phyloP scores from a whole-genome alignment of 345 rosid genomes.

The Carallia pectinifolia region DNA sequence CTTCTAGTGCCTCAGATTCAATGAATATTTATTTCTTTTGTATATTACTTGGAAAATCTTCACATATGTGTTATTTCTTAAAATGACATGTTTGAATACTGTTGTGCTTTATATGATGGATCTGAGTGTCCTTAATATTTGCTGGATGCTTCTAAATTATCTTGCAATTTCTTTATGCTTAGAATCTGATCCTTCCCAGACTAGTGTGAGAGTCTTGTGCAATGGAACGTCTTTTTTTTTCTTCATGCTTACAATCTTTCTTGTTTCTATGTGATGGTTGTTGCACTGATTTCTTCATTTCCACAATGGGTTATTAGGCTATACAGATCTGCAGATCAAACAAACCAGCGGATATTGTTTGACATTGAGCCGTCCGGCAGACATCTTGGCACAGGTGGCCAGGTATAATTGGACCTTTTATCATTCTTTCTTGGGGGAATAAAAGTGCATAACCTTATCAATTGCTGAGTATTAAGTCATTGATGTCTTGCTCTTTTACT shows the following conservation, averaged over 20 bases:
- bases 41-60: background rate
- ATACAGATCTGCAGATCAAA: conserved; percentile 75
- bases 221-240: background rate
- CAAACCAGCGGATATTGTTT: conserved; percentile 89
- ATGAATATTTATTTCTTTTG: background rate
- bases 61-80: too few species aligned
- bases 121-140: background rate
- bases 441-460: background rate
- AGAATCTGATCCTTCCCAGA: too few species aligned
- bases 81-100: too few species aligned
- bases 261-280: background rate
- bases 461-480: background rate
- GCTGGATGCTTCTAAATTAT: too few species aligned
- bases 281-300: too few species aligned
- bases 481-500: background rate
- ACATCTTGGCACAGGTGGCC: conserved; percentile 91
- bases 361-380: conserved; percentile 79
- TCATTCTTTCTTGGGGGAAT: background rate
- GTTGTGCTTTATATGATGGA: background rate
- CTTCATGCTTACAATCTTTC: background rate
- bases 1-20: too few species aligned
- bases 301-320: conserved; percentile 41
- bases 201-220: too few species aligned
- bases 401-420: conserved; percentile 45
- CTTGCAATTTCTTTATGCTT: too few species aligned